phyloP scores from a whole-genome alignment of 352 stramenopile species.

The Phytopythium boreale region DNA sequence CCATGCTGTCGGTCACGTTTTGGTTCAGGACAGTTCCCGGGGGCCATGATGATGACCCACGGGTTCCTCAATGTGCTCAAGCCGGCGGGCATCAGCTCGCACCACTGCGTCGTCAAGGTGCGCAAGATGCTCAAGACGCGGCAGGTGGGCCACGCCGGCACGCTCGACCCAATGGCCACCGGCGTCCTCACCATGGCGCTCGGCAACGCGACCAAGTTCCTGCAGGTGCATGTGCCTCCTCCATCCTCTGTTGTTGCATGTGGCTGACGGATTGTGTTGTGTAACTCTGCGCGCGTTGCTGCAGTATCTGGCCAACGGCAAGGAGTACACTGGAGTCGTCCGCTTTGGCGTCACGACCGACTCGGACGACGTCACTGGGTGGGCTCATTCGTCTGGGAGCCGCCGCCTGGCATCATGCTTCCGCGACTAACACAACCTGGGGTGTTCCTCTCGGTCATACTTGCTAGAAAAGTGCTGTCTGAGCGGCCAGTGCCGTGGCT shows the following conservation, averaged over 20 bases:
- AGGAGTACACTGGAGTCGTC: conserved; percentile 74
- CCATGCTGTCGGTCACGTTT: not conserved
- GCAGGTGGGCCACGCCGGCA: conserved; percentile 78
- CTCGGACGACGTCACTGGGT: conserved; percentile 83
- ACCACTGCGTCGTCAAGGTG: conserved; percentile 67
- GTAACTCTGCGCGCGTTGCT: too few species aligned
- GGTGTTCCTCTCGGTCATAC: not conserved
- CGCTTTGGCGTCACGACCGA: conserved; percentile 77
- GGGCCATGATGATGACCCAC: not conserved
- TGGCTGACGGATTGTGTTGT: not conserved
- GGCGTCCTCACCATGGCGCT: conserved; percentile 81
- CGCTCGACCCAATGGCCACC: conserved; percentile 87
- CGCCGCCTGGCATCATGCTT: not conserved
- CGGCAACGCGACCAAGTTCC: conserved; percentile 78
- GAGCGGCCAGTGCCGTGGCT: conserved; percentile 61
- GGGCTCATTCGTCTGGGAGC: not conserved
- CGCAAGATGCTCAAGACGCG: conserved; percentile 71
- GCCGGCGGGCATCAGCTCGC: conserved; percentile 70
- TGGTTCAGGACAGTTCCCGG: too few species aligned
- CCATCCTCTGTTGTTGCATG: not conserved
- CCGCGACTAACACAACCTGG: too few species aligned
- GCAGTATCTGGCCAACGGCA: conserved; percentile 62
- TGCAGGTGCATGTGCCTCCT: conserved; percentile 36
- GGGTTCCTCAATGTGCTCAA: conserved; percentile 86
- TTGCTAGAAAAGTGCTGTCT: conserved; percentile 38